These are phyloP conservation scores for Tetratostichococcus sp. DNA, from an alignment of 139 green algal species.

Conservation along the genomic window DNA sequence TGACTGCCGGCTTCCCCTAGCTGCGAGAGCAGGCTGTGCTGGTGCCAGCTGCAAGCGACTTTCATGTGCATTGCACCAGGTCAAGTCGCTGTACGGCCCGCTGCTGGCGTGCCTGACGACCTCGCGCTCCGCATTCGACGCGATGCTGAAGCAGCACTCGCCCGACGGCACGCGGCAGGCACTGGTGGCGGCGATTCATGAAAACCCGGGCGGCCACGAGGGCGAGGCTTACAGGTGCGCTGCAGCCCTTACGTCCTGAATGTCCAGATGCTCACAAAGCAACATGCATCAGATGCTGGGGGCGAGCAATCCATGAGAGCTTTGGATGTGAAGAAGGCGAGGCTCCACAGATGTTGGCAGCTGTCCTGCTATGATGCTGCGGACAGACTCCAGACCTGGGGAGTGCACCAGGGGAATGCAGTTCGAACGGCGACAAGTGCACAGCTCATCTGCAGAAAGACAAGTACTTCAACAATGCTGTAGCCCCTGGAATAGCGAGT, in stretches of 20 bases:
- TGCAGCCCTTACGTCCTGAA: neutral
- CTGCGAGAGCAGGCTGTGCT: no score
- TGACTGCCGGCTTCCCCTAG: no score
- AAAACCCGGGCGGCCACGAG: conserved; percentile 52
- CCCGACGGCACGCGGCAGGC: conserved; percentile 48
- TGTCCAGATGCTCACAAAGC: neutral
- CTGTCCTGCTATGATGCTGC: no score
- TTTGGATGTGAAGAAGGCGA: no score
- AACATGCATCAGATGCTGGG: no score
- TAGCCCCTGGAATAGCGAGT: neutral
- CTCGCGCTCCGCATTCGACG: conserved; percentile 66
- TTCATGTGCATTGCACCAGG: conserved; percentile 30
- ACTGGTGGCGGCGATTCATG: conserved; percentile 48
- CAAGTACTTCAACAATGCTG: no score
- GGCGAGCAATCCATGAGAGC: no score
- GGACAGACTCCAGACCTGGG: no score
- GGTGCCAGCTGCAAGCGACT: conserved; percentile 33
- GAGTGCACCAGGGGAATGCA: no score
- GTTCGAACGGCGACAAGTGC: no score
- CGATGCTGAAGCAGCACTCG: conserved; percentile 78
- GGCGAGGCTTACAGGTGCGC: conserved; percentile 57
- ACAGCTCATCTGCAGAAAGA: no score
- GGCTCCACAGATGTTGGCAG: no score
- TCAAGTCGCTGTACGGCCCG: conserved; percentile 71
- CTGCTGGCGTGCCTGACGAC: conserved; percentile 79